A percentile compares a stretch with the other conserved stretches of the same genome.
phyloP scores from a whole-genome alignment of 2,329 filamentous ascomycete genomes.

The Aspergillus texensis region DNA sequence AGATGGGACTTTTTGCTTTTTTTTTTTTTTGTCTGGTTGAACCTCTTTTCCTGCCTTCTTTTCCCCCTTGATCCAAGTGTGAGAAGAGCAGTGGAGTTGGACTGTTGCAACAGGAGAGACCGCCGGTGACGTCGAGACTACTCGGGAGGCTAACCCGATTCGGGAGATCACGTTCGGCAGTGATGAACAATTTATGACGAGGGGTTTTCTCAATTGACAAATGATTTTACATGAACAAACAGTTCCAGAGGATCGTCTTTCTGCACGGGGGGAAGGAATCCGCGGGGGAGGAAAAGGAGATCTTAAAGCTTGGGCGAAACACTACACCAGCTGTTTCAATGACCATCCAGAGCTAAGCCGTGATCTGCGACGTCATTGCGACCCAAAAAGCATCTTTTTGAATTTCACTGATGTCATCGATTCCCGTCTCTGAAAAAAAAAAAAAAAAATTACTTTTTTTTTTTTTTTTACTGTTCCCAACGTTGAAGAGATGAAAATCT shows the following conservation, averaged over 20 bases:
- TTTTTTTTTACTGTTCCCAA: neutral
- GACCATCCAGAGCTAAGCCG: neutral
- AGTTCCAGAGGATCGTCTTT: neutral
- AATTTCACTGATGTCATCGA: conserved; percentile 24
- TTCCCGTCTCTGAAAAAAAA: neutral
- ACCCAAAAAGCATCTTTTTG: neutral
- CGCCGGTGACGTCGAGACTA: conserved; percentile 29
- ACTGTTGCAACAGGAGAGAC: neutral
- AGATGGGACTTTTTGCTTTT: neutral
- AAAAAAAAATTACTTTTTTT: no score
- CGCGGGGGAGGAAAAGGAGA: neutral
- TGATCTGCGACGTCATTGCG: conserved; percentile 23
- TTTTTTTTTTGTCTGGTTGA: neutral
- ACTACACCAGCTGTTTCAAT: neutral
- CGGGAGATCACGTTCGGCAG: conserved; percentile 13
- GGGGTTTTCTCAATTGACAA: neutral
- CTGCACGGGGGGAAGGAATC: neutral
- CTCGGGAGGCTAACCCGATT: conserved; percentile 19
- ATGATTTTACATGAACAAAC: neutral
- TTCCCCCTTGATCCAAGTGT: neutral
- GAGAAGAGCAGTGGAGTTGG: neutral
- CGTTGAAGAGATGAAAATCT: neutral
- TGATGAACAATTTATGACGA: conserved; percentile 8
- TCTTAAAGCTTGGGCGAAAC: no score
- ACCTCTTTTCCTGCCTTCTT: neutral